These are phyloP conservation scores for Phoenix roebelenii DNA, from an alignment of 176 grass and related monocot genomes.

Conservation along the genomic window DNA sequence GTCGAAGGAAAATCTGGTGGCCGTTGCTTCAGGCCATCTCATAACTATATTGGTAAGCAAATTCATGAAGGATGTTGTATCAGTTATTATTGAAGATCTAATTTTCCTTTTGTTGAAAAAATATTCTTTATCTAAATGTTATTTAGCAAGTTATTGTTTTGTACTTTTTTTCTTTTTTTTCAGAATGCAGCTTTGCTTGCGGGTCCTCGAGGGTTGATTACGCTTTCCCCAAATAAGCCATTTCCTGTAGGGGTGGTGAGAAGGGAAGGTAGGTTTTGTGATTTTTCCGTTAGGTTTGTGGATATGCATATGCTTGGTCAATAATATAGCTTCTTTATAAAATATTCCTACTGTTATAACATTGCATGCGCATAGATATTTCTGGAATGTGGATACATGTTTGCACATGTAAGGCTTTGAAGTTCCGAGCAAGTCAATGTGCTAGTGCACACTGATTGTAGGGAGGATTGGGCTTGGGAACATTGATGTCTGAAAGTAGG, in stretches of 20 bases:
- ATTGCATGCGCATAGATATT: too few relatives aligned
- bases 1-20: constrained; percentile 77
- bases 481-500: too few relatives aligned
- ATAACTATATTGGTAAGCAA: constrained; percentile 64
- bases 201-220: constrained; percentile 54
- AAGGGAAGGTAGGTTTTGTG: constrained; percentile 53
- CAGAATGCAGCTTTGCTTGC: constrained; percentile 58
- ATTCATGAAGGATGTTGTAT: neutral
- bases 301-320: neutral
- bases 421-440: too few relatives aligned
- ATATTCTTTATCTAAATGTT: neutral
- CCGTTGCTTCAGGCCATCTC: constrained; percentile 65
- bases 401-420: too few relatives aligned
- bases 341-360: too few relatives aligned
- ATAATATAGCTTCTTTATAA: too few relatives aligned
- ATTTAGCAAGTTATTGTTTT: neutral
- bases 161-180: neutral
- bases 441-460: too few relatives aligned
- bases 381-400: too few relatives aligned
- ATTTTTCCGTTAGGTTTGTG: neutral
- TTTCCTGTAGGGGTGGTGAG: constrained; percentile 56
- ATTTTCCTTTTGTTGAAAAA: too few relatives aligned
- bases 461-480: too few relatives aligned
- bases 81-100: too few relatives aligned
- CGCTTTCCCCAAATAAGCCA: constrained; percentile 35